Conservation (phyloP, 371 early-diverging fungal species). For the Capillidium rhysosporum region DNA sequence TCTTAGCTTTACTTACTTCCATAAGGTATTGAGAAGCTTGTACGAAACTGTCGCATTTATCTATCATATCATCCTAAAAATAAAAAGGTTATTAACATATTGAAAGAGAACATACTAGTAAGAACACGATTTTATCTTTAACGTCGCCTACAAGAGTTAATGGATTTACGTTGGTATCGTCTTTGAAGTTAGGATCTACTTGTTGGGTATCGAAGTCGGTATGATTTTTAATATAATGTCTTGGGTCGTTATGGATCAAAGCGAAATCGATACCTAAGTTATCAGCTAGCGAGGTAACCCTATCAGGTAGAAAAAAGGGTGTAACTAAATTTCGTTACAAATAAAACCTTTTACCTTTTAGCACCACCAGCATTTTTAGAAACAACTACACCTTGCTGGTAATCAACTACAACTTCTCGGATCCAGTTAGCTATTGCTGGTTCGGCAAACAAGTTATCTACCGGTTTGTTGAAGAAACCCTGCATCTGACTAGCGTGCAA, state of each 20-base stretch:
- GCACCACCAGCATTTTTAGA: slow-evolving; percentile 96
- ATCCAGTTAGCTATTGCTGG: slow-evolving; percentile 84
- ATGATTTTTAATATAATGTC: slow-evolving; percentile 15
- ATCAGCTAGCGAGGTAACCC: slow-evolving; percentile 91
- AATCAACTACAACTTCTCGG: slow-evolving; percentile 49
- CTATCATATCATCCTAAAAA: slow-evolving; percentile 73
- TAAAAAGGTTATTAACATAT: background rate
- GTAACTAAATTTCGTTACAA: background rate
- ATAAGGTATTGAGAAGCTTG: slow-evolving; percentile 78
- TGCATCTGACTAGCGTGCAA: slow-evolving; percentile 85
- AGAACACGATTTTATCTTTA: slow-evolving; percentile 60
- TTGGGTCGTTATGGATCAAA: slow-evolving; percentile 76
- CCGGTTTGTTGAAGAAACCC: slow-evolving; percentile 88
- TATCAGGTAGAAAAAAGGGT: slow-evolving; percentile 10
- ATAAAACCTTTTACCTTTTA: slow-evolving; percentile 41
- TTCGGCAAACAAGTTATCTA: slow-evolving; percentile 90
- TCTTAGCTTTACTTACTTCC: slow-evolving; percentile 61
- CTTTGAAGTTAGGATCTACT: background rate
- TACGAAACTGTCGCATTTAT: slow-evolving; percentile 66
- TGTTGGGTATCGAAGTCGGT: background rate
- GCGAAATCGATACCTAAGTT: slow-evolving; percentile 85
- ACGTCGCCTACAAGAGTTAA: slow-evolving; percentile 87
- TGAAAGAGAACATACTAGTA: slow-evolving; percentile 37
- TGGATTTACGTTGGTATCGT: slow-evolving; percentile 6
- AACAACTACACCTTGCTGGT: slow-evolving; percentile 67